Evolutionary conservation across 768 basidiomycete genomes (phyloP).

Genomic region (Suillus placidus): DNA sequence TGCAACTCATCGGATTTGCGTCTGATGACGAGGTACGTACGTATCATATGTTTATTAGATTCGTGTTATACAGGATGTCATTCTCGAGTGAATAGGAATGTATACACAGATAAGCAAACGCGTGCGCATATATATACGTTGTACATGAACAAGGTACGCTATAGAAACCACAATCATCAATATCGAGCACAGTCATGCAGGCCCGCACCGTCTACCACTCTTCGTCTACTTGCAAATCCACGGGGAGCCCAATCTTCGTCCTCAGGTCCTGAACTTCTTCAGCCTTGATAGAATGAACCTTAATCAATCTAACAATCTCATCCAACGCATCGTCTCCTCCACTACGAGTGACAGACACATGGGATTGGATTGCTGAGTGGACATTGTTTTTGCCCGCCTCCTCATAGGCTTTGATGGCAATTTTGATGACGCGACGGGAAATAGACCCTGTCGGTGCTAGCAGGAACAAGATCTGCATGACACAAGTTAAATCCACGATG

Average conservation of each 20-base stretch:
- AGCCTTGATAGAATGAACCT: constrained; percentile 10
- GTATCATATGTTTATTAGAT: too few species aligned
- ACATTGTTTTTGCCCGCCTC: constrained; percentile 8
- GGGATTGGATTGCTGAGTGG: constrained; percentile 5
- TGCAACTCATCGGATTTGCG: too few species aligned
- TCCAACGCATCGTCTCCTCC: constrained; percentile 11
- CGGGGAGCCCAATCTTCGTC: not conserved
- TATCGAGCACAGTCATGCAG: not conserved
- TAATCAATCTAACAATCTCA: constrained; percentile 9
- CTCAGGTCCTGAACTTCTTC: constrained; percentile 9
- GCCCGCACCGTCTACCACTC: not conserved
- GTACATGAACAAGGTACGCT: not conserved
- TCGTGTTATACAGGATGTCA: too few species aligned
- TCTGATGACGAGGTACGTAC: too few species aligned
- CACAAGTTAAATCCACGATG: constrained; percentile 28
- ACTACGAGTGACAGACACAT: not conserved
- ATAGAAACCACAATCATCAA: not conserved
- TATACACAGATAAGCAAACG: too few species aligned
- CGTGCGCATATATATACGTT: not conserved
- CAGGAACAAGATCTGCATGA: constrained; percentile 29
- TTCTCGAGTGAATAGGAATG: too few species aligned
- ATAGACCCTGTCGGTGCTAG: constrained; percentile 9
- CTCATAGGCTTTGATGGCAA: constrained; percentile 7
- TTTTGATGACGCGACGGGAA: constrained; percentile 10
- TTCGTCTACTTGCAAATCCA: constrained; percentile 7